phyloP scores from a whole-genome alignment of 2,329 filamentous ascomycete species.

The Fusarium vanettenii region DNA sequence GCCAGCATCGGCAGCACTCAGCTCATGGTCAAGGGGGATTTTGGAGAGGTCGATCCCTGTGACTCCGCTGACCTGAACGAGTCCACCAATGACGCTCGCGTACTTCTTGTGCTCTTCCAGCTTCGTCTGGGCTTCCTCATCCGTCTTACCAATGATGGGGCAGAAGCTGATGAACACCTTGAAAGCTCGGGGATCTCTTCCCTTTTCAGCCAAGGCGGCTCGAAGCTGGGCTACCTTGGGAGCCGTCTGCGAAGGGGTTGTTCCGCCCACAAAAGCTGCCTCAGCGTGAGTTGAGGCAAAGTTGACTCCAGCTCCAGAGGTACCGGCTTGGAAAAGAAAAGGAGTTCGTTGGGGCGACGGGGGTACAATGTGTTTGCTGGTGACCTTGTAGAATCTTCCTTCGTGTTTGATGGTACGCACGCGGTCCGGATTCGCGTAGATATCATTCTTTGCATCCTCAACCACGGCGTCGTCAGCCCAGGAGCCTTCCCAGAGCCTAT shows the following conservation, averaged over 20 bases:
- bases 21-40: background rate
- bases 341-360: slow-evolving; percentile 15
- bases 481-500: slow-evolving; percentile 15
- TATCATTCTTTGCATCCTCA: slow-evolving; percentile 57
- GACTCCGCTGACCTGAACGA: background rate
- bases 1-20: background rate
- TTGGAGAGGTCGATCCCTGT: background rate
- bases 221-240: background rate
- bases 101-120: background rate
- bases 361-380: background rate
- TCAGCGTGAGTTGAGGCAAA: slow-evolving; percentile 20
- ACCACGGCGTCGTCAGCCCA: slow-evolving; percentile 6
- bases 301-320: slow-evolving; percentile 17
- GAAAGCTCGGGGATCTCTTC: background rate
- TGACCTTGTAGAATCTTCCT: slow-evolving; percentile 61
- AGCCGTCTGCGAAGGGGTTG: background rate
- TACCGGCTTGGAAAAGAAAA: slow-evolving; percentile 9
- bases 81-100: background rate
- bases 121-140: slow-evolving; percentile 13
- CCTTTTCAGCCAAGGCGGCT: background rate
- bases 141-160: background rate
- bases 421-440: slow-evolving; percentile 53
- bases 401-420: slow-evolving; percentile 70
- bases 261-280: slow-evolving; percentile 3
- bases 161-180: background rate